Conservation (phyloP, 2,329 filamentous ascomycete genomes). For the Talaromyces funiculosus region DNA sequence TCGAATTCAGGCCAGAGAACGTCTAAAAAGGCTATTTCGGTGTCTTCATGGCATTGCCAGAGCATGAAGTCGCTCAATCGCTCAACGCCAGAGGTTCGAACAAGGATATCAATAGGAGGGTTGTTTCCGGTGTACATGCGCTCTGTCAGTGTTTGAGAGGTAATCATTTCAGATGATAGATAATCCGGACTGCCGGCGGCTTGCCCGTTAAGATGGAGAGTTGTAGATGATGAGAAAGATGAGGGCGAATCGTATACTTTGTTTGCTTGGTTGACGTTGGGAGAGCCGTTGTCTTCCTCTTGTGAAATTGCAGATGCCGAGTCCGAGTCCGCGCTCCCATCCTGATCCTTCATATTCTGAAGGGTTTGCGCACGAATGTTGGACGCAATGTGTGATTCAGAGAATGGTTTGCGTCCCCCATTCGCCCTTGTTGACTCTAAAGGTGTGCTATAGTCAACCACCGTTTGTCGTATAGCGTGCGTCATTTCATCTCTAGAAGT, state of each 20-base stretch:
- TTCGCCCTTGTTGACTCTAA: slow-evolving; percentile 43
- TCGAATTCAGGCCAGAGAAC: slow-evolving; percentile 96
- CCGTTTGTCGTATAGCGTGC: slow-evolving; percentile 77
- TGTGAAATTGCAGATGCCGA: slow-evolving; percentile 37
- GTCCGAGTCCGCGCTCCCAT: slow-evolving; percentile 45
- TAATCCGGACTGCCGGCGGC: slow-evolving; percentile 36
- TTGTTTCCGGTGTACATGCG: slow-evolving; percentile 84
- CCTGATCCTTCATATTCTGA: slow-evolving; percentile 22
- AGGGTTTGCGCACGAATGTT: slow-evolving; percentile 67
- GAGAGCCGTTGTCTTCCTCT: slow-evolving; percentile 35
- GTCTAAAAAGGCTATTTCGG: slow-evolving; percentile 85
- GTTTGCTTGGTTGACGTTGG: slow-evolving; percentile 19
- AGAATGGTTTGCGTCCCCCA: slow-evolving; percentile 62
- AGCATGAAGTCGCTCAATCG: slow-evolving; percentile 96
- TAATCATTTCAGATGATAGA: slow-evolving; percentile 83
- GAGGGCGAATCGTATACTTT: slow-evolving; percentile 30
- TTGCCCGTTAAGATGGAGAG: slow-evolving; percentile 38
- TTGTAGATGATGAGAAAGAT: slow-evolving; percentile 43
- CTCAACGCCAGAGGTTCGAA: slow-evolving; percentile 89
- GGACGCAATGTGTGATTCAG: slow-evolving; percentile 77
- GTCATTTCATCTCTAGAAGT: slow-evolving; percentile 95
- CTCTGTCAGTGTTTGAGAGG: slow-evolving; percentile 69
- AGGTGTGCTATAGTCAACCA: slow-evolving; percentile 76
- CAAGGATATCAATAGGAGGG: slow-evolving; percentile 82
- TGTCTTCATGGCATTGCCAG: slow-evolving; percentile 93